These are phyloP conservation scores for Citrullus colocynthis DNA, from an alignment of 306 rosid genomes.

Conservation along the genomic window DNA sequence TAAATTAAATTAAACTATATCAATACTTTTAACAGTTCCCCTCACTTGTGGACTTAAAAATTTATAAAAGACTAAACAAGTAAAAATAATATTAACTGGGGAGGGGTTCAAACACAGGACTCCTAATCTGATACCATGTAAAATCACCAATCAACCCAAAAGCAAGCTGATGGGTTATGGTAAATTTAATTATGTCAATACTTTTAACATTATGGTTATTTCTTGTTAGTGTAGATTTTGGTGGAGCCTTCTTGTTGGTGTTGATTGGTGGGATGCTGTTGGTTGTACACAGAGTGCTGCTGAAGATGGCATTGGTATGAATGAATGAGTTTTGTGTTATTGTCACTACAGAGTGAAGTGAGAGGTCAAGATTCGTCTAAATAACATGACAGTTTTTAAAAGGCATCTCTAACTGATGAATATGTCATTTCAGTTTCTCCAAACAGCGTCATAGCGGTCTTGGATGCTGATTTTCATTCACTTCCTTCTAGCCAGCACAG, in stretches of 20 bases:
- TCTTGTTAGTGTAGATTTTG: slow-evolving; percentile 57
- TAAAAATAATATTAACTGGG: too few species aligned
- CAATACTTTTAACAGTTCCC: too few species aligned
- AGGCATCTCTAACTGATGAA: neutral
- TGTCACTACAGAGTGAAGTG: neutral
- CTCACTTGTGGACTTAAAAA: too few species aligned
- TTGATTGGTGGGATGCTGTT: slow-evolving; percentile 99
- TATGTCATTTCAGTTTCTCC: slow-evolving; percentile 63
- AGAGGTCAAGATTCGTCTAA: neutral
- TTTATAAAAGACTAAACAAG: too few species aligned
- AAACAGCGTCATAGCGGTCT: slow-evolving; percentile 89
- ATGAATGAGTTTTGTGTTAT: neutral
- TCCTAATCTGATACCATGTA: too few species aligned
- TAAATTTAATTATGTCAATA: too few species aligned
- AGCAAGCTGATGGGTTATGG: too few species aligned
- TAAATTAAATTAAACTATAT: too few species aligned
- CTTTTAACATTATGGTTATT: neutral
- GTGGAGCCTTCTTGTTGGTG: slow-evolving; percentile 99
- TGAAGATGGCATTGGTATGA: slow-evolving; percentile 92
- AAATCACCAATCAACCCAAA: too few species aligned
- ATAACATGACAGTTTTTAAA: slow-evolving; percentile 7
- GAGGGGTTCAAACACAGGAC: too few species aligned
- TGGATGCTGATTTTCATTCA: slow-evolving; percentile 99
- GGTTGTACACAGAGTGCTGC: slow-evolving; percentile 99
- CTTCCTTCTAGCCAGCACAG: slow-evolving; percentile 90